Percentiles rank a stretch among this genome's conserved stretches.
These are phyloP conservation scores for Thelonectria rubi DNA, from an alignment of 2,329 filamentous ascomycete genomes.

Conservation along the genomic window DNA sequence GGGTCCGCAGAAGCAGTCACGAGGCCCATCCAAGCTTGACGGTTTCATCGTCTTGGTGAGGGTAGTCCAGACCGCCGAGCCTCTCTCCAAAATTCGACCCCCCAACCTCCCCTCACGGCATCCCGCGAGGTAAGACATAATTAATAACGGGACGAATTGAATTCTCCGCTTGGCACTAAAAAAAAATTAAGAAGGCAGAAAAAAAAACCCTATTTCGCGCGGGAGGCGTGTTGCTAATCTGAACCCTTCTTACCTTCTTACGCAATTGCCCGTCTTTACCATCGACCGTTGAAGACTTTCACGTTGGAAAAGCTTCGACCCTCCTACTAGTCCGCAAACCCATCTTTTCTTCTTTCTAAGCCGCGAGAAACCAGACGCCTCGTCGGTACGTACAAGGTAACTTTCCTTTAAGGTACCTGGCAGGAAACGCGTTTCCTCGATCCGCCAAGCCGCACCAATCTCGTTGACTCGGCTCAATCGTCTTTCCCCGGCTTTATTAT, in stretches of 20 bases:
- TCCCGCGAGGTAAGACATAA: neutral
- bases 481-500: neutral
- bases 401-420: neutral
- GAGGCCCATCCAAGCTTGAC: neutral
- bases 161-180: conserved; percentile 11
- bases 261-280: neutral
- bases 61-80: conserved; percentile 2
- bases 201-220: neutral
- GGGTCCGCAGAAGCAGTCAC: neutral
- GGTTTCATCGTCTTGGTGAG: neutral
- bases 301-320: neutral
- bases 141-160: conserved; percentile 10
- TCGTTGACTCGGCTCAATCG: conserved; percentile 14
- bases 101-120: conserved; percentile 3
- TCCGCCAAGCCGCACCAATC: conserved; percentile 20
- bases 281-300: neutral
- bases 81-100: conserved; percentile 3
- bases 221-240: neutral
- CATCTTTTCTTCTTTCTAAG: neutral
- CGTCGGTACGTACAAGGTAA: no score
- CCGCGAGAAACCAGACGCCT: conserved; percentile 13
- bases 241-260: neutral
- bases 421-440: neutral
- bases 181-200: neutral
- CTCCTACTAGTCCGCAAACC: conserved; percentile 5